Evolutionary conservation across 2,329 filamentous ascomycete species (phyloP).

Genomic region (Lasiodiplodia citricola): DNA sequence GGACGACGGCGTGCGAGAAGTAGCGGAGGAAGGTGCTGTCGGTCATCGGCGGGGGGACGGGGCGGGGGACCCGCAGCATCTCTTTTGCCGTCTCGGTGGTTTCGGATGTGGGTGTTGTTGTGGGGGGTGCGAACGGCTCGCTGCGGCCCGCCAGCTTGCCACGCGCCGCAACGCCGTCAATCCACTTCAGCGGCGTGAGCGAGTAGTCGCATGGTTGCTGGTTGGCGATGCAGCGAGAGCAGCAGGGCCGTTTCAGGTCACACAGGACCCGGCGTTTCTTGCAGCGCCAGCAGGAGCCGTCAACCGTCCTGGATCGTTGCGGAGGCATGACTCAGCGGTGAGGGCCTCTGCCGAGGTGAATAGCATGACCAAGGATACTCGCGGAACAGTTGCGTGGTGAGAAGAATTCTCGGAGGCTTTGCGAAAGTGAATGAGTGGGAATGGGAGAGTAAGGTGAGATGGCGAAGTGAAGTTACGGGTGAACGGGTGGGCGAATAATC

Average conservation of each 20-base stretch:
- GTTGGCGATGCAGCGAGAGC: not conserved
- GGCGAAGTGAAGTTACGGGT: not conserved
- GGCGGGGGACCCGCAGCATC: not conserved
- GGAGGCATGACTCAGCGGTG: not conserved
- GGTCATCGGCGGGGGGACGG: not conserved
- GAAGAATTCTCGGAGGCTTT: too few relatives aligned
- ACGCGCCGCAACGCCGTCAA: slow-evolving; percentile 1
- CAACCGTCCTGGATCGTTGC: not conserved
- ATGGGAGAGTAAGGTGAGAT: too few relatives aligned
- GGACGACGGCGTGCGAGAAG: not conserved
- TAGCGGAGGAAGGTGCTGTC: not conserved
- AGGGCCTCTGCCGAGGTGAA: not conserved
- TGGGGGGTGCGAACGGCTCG: not conserved
- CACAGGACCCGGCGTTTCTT: not conserved
- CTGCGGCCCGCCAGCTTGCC: slow-evolving; percentile 1
- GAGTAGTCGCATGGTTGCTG: slow-evolving; percentile 1
- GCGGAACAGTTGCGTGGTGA: not conserved
- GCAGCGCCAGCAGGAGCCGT: not conserved
- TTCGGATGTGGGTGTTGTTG: not conserved
- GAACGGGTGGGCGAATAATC: too few relatives aligned
- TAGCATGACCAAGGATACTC: not conserved
- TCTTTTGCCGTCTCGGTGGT: too few relatives aligned
- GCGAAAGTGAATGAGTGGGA: too few relatives aligned
- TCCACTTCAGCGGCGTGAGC: not conserved
- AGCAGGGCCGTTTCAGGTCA: not conserved